Base-by-base conservation (phyloP, 257 asterid species). In the Jacaranda copaia region DNA sequence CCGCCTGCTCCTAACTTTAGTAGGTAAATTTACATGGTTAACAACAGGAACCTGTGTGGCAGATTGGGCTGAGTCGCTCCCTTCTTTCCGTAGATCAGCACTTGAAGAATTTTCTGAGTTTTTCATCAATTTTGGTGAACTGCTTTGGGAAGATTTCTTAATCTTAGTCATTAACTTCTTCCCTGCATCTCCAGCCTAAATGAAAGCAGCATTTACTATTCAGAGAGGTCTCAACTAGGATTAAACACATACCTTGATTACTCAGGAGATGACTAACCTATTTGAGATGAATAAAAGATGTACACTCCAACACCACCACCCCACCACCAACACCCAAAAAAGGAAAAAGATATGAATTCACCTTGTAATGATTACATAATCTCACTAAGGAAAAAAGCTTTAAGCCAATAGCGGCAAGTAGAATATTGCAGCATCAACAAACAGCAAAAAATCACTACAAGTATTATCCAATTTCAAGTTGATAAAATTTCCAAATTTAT, bases 21-120 rank as follows among this genome's bases (percentile, higher is more conserved):
- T 88, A 66, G 91, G 88, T 75, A 89, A 87, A 79, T 81, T 84
- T 56, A 75, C 90, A 82, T 89, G 91, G 80, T 82, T 83, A 68
- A 52, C 84, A 6, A 38, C 85, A 70, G 90, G 87, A 62, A 83
- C 83, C 79, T 94, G 92, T 45, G 76, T 70, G 55, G 88, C 81
- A 72, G 94, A 90, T 74, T 87, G 98, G 70, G 91, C 92, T 40
- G 98, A 87, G 81, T 93, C 98, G 79, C 94, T 92, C 81, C 94
- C 92, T 78, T 95, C 98, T 76, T 84, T 91, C 70, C 82, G 86
- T 61, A 82, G 84, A 81, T 91, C 97, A 73, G 85, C 86, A 80
- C 87, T 81, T 14, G 89, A 84, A 62, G 97, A 88, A 87, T 83
- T 86, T 73, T 90, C 97, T 43, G 87, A 83, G 70, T 80, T 78